Evolutionary conservation across 805 yeast species (phyloP).

Genomic region (Blastobotrys mokoenaii): DNA sequence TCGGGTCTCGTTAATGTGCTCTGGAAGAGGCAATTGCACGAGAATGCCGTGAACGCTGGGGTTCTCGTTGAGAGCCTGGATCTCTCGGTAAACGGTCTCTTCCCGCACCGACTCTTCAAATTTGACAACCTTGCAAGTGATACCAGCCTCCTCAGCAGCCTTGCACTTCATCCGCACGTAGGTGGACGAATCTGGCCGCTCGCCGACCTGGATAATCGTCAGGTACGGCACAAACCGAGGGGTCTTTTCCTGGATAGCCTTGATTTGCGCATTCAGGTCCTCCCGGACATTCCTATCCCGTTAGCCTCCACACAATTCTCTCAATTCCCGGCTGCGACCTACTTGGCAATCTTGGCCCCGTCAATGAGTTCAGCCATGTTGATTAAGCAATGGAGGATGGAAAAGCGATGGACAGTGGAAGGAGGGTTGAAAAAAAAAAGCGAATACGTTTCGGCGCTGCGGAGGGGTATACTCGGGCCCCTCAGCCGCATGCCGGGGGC

Average conservation of each 20-base stretch:
- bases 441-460: not conserved
- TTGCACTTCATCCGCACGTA: conserved; percentile 87
- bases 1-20: conserved; percentile 65
- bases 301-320: not conserved
- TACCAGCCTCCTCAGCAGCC: conserved; percentile 78
- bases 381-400: no score
- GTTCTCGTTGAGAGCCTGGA: conserved; percentile 62
- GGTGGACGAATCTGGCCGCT: conserved; percentile 83
- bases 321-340: conserved; percentile 15
- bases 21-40: conserved; percentile 85
- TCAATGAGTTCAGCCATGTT: conserved; percentile 35
- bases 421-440: not conserved
- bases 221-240: conserved; percentile 63
- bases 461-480: not conserved
- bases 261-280: conserved; percentile 44
- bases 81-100: conserved; percentile 44
- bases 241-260: conserved; percentile 32
- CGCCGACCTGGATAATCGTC: conserved; percentile 84
- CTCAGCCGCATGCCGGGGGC: not conserved
- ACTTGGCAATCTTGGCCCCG: conserved; percentile 50
- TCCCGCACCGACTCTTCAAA: conserved; percentile 57
- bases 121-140: conserved; percentile 56
- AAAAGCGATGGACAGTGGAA: no score
- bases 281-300: conserved; percentile 34
- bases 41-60: conserved; percentile 75